Evolutionary conservation across 75 land plant genomes (phyloP).

Genomic region (Cupressus sempervirens): DNA sequence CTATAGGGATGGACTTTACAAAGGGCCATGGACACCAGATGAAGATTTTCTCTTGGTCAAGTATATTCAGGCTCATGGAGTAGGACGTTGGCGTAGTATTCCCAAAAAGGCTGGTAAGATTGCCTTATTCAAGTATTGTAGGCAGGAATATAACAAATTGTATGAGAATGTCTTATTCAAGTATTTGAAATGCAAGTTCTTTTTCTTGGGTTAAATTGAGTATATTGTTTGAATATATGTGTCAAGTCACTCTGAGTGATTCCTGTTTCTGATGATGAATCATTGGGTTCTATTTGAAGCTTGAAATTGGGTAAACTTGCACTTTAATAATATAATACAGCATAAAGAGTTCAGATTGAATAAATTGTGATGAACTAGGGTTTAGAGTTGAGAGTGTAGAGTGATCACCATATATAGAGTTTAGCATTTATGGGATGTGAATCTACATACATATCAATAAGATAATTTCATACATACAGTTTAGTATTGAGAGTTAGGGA

Average conservation of each 20-base stretch:
- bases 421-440: not conserved
- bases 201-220: too few relatives aligned
- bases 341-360: not conserved
- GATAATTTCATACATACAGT: not conserved
- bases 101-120: slow-evolving; percentile 19
- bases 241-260: too few relatives aligned
- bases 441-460: not conserved
- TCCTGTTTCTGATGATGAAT: too few relatives aligned
- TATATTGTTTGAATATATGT: too few relatives aligned
- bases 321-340: not conserved
- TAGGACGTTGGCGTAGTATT: slow-evolving; percentile 15
- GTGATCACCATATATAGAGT: not conserved
- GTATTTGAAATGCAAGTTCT: too few relatives aligned
- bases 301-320: too few relatives aligned
- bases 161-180: not conserved
- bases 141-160: not conserved
- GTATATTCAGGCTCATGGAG: slow-evolving; percentile 14
- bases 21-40: slow-evolving; percentile 20
- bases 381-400: not conserved
- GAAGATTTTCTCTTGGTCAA: slow-evolving; percentile 15
- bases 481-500: too few relatives aligned
- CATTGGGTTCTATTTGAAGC: too few relatives aligned
- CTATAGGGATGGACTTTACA: slow-evolving; percentile 8
- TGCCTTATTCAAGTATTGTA: not conserved
- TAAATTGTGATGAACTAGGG: not conserved